phyloP scores from a whole-genome alignment of 345 rosid genomes.

The Salix brachista region DNA sequence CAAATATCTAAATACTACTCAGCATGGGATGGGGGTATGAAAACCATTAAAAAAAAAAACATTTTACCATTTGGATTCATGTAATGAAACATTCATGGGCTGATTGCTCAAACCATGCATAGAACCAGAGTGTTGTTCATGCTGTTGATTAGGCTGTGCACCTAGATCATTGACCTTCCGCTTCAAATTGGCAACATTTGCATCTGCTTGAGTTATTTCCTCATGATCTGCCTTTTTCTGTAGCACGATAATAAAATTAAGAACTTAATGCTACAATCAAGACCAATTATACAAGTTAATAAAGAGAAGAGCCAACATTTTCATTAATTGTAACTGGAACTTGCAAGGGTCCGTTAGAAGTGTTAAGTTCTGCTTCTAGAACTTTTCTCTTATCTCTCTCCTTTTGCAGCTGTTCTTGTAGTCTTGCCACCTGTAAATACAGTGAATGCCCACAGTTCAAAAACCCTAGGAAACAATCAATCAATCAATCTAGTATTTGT shows the following conservation, averaged over 20 bases:
- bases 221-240: slow-evolving; percentile 60
- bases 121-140: slow-evolving; percentile 35
- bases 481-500: background rate
- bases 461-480: background rate
- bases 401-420: slow-evolving; percentile 69
- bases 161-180: slow-evolving; percentile 60
- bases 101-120: slow-evolving; percentile 33
- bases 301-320: slow-evolving; percentile 42
- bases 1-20: background rate
- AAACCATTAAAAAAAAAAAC: background rate
- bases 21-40: background rate
- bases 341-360: slow-evolving; percentile 35
- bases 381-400: slow-evolving; percentile 60
- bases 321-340: slow-evolving; percentile 44
- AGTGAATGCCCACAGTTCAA: background rate
- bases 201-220: slow-evolving; percentile 62
- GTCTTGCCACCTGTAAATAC: slow-evolving; percentile 64
- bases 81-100: slow-evolving; percentile 24
- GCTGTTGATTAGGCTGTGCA: slow-evolving; percentile 43
- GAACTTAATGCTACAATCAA: slow-evolving; percentile 11
- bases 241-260: slow-evolving; percentile 25
- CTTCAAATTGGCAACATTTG: slow-evolving; percentile 53
- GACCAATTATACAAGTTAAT: slow-evolving; percentile 9
- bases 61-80: slow-evolving; percentile 42
- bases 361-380: slow-evolving; percentile 59